Percentiles rank a stretch among this genome's conserved stretches.
Conservation (phyloP, 2,329 filamentous ascomycete species). For the Byssothecium circinans region DNA sequence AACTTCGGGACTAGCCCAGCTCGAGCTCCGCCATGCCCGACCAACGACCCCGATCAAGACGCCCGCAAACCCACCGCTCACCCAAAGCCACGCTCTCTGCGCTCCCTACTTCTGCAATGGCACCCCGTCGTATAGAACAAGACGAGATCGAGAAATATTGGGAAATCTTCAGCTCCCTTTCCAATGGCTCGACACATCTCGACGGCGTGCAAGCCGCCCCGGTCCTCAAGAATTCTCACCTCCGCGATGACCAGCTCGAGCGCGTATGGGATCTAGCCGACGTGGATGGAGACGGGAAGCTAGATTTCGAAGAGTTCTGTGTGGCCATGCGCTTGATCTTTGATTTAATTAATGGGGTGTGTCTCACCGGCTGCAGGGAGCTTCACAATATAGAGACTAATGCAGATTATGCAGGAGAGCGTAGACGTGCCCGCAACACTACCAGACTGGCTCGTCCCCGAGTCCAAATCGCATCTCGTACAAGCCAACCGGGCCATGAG, state of each 20-base stretch:
- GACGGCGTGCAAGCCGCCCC: constrained; percentile 70
- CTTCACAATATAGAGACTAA: not conserved
- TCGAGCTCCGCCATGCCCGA: constrained; percentile 16
- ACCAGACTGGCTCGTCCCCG: constrained; percentile 95
- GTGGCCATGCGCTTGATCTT: constrained; percentile 98
- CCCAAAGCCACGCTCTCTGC: constrained; percentile 1
- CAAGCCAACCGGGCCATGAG: constrained; percentile 58
- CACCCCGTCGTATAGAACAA: constrained; percentile 64
- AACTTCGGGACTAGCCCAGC: not conserved
- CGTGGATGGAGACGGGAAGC: constrained; percentile 93
- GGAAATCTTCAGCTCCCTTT: constrained; percentile 74
- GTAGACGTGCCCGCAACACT: constrained; percentile 78
- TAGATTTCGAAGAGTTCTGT: constrained; percentile 99
- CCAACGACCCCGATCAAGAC: not conserved
- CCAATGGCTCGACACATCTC: constrained; percentile 65
- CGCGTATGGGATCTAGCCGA: constrained; percentile 96
- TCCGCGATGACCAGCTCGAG: constrained; percentile 85
- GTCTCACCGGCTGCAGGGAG: constrained; percentile 7
- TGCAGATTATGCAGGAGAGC: constrained; percentile 72
- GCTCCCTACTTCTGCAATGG: constrained; percentile 27
- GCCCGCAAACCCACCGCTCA: not conserved
- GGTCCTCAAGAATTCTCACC: constrained; percentile 72
- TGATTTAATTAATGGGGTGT: constrained; percentile 90
- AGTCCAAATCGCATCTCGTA: constrained; percentile 61
- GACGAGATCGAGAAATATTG: constrained; percentile 77